Conservation (phyloP, 1,284 basidiomycete genomes). For the Irpex sp. region DNA sequence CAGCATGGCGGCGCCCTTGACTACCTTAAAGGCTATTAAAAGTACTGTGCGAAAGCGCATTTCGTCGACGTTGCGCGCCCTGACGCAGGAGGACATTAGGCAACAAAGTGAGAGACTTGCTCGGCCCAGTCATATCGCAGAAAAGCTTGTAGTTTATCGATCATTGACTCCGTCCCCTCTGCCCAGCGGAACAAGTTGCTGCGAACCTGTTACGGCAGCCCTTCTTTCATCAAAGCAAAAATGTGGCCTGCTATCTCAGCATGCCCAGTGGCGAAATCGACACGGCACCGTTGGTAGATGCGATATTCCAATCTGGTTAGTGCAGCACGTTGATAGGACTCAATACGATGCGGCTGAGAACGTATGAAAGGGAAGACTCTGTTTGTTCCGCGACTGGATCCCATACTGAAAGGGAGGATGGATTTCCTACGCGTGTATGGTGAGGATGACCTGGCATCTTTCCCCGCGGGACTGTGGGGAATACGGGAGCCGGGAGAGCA, state of each 20-base stretch:
- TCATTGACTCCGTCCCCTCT: not conserved
- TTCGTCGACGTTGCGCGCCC: constrained; percentile 35
- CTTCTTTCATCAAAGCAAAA: constrained; percentile 44
- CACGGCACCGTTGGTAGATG: constrained; percentile 47
- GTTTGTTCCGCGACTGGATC: constrained; percentile 65
- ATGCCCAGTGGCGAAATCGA: constrained; percentile 72
- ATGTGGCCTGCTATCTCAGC: constrained; percentile 71
- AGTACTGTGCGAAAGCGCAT: constrained; percentile 49
- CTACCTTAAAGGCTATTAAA: constrained; percentile 42
- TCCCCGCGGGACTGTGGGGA: constrained; percentile 66
- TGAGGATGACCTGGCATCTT: constrained; percentile 49
- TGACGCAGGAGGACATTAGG: constrained; percentile 43
- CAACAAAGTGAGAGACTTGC: constrained; percentile 48
- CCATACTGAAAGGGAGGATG: constrained; percentile 48
- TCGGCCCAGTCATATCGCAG: constrained; percentile 2
- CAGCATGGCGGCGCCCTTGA: constrained; percentile 13
- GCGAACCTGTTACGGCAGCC: constrained; percentile 44
- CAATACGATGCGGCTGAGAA: not conserved
- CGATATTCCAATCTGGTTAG: constrained; percentile 47
- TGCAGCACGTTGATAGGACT: not conserved
- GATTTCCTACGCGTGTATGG: constrained; percentile 61
- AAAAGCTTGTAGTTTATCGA: constrained; percentile 1
- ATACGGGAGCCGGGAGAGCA: constrained; percentile 62
- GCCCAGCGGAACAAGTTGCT: constrained; percentile 51
- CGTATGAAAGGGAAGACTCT: constrained; percentile 51